phyloP scores from a whole-genome alignment of 2,329 filamentous ascomycete genomes.

The Trichothecium sympodiale region DNA sequence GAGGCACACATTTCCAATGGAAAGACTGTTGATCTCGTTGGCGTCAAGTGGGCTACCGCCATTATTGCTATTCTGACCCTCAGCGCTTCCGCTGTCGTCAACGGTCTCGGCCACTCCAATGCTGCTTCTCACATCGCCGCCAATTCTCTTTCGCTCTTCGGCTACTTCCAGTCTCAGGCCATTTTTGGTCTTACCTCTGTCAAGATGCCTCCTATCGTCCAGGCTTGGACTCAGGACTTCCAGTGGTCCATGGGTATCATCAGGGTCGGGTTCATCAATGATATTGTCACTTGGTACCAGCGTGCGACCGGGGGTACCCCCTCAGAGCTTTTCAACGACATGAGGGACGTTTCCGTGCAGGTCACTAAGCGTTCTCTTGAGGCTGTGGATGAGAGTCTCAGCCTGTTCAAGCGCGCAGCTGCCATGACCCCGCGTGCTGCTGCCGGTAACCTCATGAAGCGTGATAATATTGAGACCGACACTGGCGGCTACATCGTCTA shows the following conservation, averaged over 20 bases:
- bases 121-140: slow-evolving; percentile 90
- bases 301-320: slow-evolving; percentile 82
- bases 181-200: slow-evolving; percentile 80
- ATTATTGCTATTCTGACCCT: slow-evolving; percentile 78
- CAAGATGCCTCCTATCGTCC: slow-evolving; percentile 73
- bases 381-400: slow-evolving; percentile 23
- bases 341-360: slow-evolving; percentile 69
- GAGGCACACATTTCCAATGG: slow-evolving; percentile 83
- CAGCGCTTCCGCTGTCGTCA: slow-evolving; percentile 76
- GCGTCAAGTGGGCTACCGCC: slow-evolving; percentile 82
- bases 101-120: slow-evolving; percentile 83
- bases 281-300: slow-evolving; percentile 91
- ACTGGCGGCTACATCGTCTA: slow-evolving; percentile 53
- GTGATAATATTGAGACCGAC: slow-evolving; percentile 39
- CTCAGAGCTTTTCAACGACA: slow-evolving; percentile 63
- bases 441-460: slow-evolving; percentile 33
- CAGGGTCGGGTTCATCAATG: slow-evolving; percentile 73
- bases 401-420: slow-evolving; percentile 43
- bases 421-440: slow-evolving; percentile 36
- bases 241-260: slow-evolving; percentile 98
- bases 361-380: slow-evolving; percentile 54
- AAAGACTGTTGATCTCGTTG: slow-evolving; percentile 80
- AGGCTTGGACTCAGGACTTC: slow-evolving; percentile 94
- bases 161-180: slow-evolving; percentile 89
- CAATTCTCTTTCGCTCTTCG: slow-evolving; percentile 86